A percentile compares a stretch with the other conserved stretches of the same genome.
These are phyloP conservation scores for Zygoascus bituminiphila DNA, from an alignment of 805 yeast genomes.

Conservation along the genomic window DNA sequence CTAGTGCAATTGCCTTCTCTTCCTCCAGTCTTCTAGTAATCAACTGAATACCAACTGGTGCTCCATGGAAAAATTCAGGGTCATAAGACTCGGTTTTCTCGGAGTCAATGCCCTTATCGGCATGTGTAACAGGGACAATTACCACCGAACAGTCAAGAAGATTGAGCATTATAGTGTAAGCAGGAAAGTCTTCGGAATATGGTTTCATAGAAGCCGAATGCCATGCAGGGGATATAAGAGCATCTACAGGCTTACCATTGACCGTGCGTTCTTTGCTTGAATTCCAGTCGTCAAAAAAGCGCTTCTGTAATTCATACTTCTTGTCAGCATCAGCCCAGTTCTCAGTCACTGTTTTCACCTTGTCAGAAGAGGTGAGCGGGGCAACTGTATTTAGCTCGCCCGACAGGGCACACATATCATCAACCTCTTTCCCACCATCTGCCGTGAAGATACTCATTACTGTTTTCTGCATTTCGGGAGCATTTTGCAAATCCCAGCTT, in stretches of 20 bases:
- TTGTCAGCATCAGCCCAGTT: slow-evolving; percentile 11
- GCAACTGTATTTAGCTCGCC: slow-evolving; percentile 5
- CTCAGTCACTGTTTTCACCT: slow-evolving; percentile 2
- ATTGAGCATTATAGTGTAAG: slow-evolving; percentile 31
- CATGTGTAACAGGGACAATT: slow-evolving; percentile 17
- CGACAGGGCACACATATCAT: slow-evolving; percentile 1
- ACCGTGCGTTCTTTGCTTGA: slow-evolving; percentile 11
- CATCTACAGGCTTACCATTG: slow-evolving; percentile 9
- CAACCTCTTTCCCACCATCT: slow-evolving; percentile 6
- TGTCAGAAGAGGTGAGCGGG: not conserved
- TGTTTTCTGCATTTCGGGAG: not conserved
- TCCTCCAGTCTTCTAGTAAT: slow-evolving; percentile 50
- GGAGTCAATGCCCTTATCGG: slow-evolving; percentile 38
- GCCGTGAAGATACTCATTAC: not conserved
- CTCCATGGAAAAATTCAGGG: slow-evolving; percentile 40
- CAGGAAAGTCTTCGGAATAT: slow-evolving; percentile 38
- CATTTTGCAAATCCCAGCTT: slow-evolving; percentile 14
- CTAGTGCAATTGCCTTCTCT: slow-evolving; percentile 42
- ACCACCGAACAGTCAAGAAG: slow-evolving; percentile 17
- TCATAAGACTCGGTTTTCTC: slow-evolving; percentile 32
- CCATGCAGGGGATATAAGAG: slow-evolving; percentile 13
- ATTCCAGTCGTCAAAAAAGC: slow-evolving; percentile 37
- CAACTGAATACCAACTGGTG: slow-evolving; percentile 50
- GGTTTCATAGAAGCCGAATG: slow-evolving; percentile 11
- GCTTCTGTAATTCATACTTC: slow-evolving; percentile 22